Conservation (phyloP, 306 rosid genomes). For the Cucurbita moschata region DNA sequence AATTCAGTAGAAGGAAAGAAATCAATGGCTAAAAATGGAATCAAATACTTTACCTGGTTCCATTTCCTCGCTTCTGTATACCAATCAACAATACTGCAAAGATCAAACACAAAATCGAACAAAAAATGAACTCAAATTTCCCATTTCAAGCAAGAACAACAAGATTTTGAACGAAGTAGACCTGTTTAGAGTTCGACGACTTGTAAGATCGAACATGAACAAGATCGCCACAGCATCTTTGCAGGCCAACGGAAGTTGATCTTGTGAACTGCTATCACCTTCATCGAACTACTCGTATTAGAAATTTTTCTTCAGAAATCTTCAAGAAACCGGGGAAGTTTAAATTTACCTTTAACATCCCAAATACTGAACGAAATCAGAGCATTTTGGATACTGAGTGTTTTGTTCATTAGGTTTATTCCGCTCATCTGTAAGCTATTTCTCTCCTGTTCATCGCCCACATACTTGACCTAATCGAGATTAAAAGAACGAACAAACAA, state of each 20-base stretch:
- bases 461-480: constrained; percentile 47
- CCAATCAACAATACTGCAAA: constrained; percentile 77
- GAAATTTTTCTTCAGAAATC: neutral
- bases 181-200: constrained; percentile 78
- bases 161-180: constrained; percentile 4
- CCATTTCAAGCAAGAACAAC: neutral
- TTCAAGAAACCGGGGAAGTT: neutral
- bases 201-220: constrained; percentile 89
- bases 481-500: neutral
- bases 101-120: neutral
- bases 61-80: constrained; percentile 78
- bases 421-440: constrained; percentile 65
- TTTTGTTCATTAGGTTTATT: constrained; percentile 73
- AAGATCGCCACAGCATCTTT: constrained; percentile 93
- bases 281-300: constrained; percentile 2
- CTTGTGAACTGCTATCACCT: constrained; percentile 53
- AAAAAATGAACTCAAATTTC: neutral
- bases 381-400: constrained; percentile 55
- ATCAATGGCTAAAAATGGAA: neutral
- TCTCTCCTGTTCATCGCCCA: constrained; percentile 75
- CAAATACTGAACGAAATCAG: constrained; percentile 65
- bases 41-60: constrained; percentile 55
- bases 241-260: constrained; percentile 84
- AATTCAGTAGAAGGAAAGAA: neutral
- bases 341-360: constrained; percentile 73